These are phyloP conservation scores for Clonostachys rhizophaga DNA, from an alignment of 2,329 filamentous ascomycete species.

Conservation along the genomic window DNA sequence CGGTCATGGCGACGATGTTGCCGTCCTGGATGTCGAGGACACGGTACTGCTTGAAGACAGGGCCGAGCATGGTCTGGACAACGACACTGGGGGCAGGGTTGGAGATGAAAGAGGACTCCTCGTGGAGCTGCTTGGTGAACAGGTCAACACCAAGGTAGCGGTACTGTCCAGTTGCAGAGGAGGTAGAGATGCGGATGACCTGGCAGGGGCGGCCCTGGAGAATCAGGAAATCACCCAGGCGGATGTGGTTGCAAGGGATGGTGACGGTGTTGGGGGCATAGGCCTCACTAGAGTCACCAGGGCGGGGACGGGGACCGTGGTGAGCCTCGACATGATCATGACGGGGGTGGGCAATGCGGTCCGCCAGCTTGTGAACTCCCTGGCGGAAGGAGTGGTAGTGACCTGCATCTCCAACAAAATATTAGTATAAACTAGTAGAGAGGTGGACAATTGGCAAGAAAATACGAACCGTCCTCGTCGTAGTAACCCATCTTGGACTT, in stretches of 20 bases:
- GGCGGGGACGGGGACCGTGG: slow-evolving; percentile 23
- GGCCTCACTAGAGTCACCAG: slow-evolving; percentile 19
- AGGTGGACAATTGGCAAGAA: slow-evolving; percentile 2
- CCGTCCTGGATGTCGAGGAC: slow-evolving; percentile 94
- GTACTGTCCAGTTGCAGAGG: slow-evolving; percentile 96
- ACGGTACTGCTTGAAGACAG: slow-evolving; percentile 99
- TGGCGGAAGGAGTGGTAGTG: slow-evolving; percentile 56
- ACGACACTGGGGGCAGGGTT: slow-evolving; percentile 95
- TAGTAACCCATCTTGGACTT: slow-evolving; percentile 62
- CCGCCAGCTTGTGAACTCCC: slow-evolving; percentile 51
- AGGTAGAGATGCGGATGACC: slow-evolving; percentile 99
- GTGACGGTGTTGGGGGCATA: slow-evolving; percentile 78
- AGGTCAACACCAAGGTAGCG: slow-evolving; percentile 99
- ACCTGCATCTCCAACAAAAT: slow-evolving; percentile 26
- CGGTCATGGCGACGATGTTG: slow-evolving; percentile 92
- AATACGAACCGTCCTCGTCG: slow-evolving; percentile 53
- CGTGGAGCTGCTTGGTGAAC: slow-evolving; percentile 99
- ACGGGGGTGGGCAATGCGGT: slow-evolving; percentile 45
- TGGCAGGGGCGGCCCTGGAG: slow-evolving; percentile 99
- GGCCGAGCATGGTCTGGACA: slow-evolving; percentile 98
- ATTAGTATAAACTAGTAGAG: background rate
- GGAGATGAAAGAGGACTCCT: slow-evolving; percentile 97
- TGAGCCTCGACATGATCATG: slow-evolving; percentile 31
- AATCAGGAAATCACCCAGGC: slow-evolving; percentile 97
- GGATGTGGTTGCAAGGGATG: slow-evolving; percentile 99